These are phyloP conservation scores for Talaromyces thailandensis DNA, from an alignment of 495 filamentous ascomycete species.

Conservation along the genomic window DNA sequence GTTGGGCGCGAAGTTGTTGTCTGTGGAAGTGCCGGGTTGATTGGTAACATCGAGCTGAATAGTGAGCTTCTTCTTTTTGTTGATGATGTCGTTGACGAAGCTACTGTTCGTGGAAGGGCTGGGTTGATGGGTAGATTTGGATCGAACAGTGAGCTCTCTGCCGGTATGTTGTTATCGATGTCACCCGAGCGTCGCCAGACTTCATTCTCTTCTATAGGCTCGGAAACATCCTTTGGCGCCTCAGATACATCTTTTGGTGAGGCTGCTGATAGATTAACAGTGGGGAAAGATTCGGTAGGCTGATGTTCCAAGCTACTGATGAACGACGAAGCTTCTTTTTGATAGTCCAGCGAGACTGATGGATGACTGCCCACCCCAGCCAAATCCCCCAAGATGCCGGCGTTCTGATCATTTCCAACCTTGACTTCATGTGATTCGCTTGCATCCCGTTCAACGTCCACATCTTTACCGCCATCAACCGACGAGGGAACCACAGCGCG, in stretches of 20 bases:
- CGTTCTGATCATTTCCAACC: conserved; percentile 5
- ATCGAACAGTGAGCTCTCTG: conserved; percentile 6
- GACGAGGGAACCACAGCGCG: neutral
- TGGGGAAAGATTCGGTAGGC: neutral
- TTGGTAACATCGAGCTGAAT: neutral
- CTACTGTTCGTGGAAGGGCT: conserved; percentile 6
- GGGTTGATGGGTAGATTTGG: conserved; percentile 13
- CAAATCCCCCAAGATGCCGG: conserved; percentile 10
- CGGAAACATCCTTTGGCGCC: neutral
- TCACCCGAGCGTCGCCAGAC: neutral
- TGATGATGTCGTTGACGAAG: conserved; percentile 11
- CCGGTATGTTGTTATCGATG: neutral
- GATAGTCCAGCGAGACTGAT: conserved; percentile 9
- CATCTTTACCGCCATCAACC: conserved; percentile 6
- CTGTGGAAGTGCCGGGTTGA: neutral
- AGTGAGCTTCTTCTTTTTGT: conserved; percentile 6
- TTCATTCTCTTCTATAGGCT: conserved; percentile 5
- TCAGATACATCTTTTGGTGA: neutral
- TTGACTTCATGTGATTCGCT: conserved; percentile 3
- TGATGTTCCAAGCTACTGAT: neutral
- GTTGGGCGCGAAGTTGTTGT: neutral
- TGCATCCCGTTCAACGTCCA: conserved; percentile 14
- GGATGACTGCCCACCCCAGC: conserved; percentile 16
- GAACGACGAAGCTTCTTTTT: neutral
- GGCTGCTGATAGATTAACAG: neutral